A percentile compares a stretch with the other conserved stretches of the same genome.
Conservation (phyloP, 2,329 filamentous ascomycete species). For the Macroventuria anomochaeta region DNA sequence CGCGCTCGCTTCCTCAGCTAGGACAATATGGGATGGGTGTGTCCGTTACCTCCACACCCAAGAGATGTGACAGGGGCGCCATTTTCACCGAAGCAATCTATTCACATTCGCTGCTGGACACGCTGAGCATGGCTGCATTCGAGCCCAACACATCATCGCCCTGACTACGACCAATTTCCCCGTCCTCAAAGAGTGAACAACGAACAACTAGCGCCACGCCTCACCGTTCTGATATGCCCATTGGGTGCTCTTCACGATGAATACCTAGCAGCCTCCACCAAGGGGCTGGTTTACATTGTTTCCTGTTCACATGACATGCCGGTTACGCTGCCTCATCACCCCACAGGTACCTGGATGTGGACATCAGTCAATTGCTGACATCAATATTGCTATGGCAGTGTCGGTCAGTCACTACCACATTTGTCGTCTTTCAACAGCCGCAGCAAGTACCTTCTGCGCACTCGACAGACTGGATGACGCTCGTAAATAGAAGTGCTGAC, state of each 20-base stretch:
- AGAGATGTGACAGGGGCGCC: conserved; percentile 17
- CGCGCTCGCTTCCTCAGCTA: conserved; percentile 15
- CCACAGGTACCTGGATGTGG: background rate
- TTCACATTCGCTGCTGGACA: conserved; percentile 2
- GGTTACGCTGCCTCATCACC: background rate
- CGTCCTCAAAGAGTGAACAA: conserved; percentile 14
- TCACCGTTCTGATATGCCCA: background rate
- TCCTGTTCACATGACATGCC: conserved; percentile 9
- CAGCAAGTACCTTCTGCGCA: background rate
- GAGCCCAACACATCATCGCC: background rate
- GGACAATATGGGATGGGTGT: conserved; percentile 7
- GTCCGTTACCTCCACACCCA: conserved; percentile 13
- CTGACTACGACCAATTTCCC: conserved; percentile 7
- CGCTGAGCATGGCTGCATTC: conserved; percentile 1
- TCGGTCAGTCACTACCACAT: background rate
- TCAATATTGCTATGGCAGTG: background rate
- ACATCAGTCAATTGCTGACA: conserved; percentile 3
- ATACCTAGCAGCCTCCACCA: conserved; percentile 1
- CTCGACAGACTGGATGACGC: background rate
- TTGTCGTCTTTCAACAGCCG: background rate
- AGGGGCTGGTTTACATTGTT: conserved; percentile 12
- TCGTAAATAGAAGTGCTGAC: conserved; percentile 17
- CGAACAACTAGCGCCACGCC: conserved; percentile 6
- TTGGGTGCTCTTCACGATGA: background rate
- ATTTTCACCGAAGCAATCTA: conserved; percentile 12